These are phyloP conservation scores for Xerocomellus chrysenteron DNA, from an alignment of 768 basidiomycete species.

Conservation along the genomic window DNA sequence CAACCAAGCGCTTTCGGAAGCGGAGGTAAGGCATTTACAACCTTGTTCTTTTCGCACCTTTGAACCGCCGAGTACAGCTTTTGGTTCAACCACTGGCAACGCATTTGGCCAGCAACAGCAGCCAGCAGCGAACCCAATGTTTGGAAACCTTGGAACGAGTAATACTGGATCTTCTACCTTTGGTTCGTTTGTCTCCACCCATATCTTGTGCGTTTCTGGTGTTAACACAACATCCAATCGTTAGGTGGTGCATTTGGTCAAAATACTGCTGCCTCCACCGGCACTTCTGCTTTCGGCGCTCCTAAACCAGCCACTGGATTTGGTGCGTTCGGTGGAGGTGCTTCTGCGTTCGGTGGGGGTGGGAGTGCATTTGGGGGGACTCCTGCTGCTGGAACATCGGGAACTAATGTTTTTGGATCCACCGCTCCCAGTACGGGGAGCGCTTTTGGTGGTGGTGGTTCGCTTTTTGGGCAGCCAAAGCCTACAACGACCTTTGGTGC, in stretches of 20 bases:
- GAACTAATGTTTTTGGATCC: conserved; percentile 36
- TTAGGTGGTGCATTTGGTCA: conserved; percentile 44
- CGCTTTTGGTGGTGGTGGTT: conserved; percentile 46
- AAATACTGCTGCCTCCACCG: conserved; percentile 37
- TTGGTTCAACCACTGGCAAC: conserved; percentile 42
- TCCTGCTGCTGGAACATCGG: conserved; percentile 30
- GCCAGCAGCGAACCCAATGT: conserved; percentile 78
- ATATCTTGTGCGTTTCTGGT: background rate
- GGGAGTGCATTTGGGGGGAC: conserved; percentile 41
- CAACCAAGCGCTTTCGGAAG: conserved; percentile 66
- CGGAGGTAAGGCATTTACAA: conserved; percentile 40
- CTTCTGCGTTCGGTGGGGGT: conserved; percentile 49
- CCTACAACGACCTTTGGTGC: conserved; percentile 45
- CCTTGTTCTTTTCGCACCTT: conserved; percentile 25
- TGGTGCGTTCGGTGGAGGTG: conserved; percentile 68
- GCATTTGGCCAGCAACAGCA: conserved; percentile 69
- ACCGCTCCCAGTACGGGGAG: conserved; percentile 28
- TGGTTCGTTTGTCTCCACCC: conserved; percentile 27
- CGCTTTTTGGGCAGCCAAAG: conserved; percentile 59
- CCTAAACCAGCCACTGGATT: conserved; percentile 74
- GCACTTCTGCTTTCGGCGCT: conserved; percentile 55
- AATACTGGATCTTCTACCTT: conserved; percentile 35
- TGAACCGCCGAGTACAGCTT: conserved; percentile 41
- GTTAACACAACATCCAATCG: conserved; percentile 6
- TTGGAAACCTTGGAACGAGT: conserved; percentile 55